A percentile compares a stretch with the other conserved stretches of the same genome.
phyloP scores from a whole-genome alignment of 2,329 filamentous ascomycete species.

The Cercospora berteroae region DNA sequence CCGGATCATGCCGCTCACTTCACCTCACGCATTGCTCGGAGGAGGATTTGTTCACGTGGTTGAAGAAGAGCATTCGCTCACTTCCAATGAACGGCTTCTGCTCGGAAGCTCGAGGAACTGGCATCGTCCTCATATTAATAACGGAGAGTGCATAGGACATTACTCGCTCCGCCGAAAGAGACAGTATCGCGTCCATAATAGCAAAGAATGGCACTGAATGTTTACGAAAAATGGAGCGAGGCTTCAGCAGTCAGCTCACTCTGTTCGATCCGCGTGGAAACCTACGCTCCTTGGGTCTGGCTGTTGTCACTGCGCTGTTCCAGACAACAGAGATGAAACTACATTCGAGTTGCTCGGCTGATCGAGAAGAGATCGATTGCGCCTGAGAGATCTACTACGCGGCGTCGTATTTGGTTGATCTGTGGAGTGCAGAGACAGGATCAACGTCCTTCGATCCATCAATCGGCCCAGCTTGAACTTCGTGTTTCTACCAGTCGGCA shows the following conservation, averaged over 20 bases:
- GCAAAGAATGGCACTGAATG: neutral
- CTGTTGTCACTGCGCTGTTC: neutral
- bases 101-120: neutral
- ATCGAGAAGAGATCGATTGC: neutral
- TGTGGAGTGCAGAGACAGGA: neutral
- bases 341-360: neutral
- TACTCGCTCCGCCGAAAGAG: too few relatives aligned
- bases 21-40: neutral
- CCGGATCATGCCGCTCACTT: neutral
- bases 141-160: neutral
- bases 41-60: neutral
- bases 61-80: too few relatives aligned
- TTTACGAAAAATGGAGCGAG: neutral
- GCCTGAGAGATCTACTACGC: neutral
- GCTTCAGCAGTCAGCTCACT: neutral
- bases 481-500: neutral
- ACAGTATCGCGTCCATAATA: neutral
- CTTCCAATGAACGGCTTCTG: too few relatives aligned
- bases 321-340: neutral
- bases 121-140: neutral
- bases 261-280: neutral
- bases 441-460: neutral
- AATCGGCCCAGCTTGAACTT: neutral
- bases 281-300: neutral
- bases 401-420: neutral